A percentile compares a stretch with the other conserved stretches of the same genome.
Evolutionary conservation across 2,329 filamentous ascomycete genomes (phyloP).

Genomic region (Waltergamsia citrina): DNA sequence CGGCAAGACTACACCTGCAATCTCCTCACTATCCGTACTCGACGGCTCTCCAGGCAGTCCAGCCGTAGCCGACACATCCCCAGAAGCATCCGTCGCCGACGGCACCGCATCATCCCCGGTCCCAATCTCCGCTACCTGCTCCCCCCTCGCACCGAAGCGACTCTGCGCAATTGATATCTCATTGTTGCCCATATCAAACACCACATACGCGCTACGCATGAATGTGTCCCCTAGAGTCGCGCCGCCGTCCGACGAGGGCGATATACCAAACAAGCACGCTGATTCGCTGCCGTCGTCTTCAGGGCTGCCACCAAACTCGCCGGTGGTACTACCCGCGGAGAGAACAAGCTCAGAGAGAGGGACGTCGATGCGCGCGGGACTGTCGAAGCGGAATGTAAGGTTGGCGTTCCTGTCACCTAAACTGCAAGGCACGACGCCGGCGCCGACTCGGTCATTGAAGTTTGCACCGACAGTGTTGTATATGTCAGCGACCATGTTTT

Average conservation of each 20-base stretch:
- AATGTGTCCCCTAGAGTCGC: constrained; percentile 67
- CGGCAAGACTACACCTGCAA: constrained; percentile 1
- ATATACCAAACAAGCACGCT: constrained; percentile 60
- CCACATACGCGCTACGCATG: constrained; percentile 63
- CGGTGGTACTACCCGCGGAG: constrained; percentile 23
- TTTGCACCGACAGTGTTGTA: constrained; percentile 49
- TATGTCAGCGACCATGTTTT: constrained; percentile 41
- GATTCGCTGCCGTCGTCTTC: constrained; percentile 29
- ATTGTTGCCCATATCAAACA: constrained; percentile 65
- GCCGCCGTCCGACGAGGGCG: constrained; percentile 39
- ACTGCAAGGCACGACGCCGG: constrained; percentile 54
- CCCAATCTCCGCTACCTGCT: constrained; percentile 45
- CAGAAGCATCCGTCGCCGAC: constrained; percentile 38
- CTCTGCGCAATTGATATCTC: constrained; percentile 63
- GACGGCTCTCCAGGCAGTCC: constrained; percentile 17
- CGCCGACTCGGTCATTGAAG: constrained; percentile 41
- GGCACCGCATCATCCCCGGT: constrained; percentile 40
- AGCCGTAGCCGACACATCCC: constrained; percentile 38
- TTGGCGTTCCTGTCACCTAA: constrained; percentile 27
- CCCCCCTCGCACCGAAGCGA: constrained; percentile 41
- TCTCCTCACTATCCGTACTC: not conserved
- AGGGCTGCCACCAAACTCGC: too few species aligned
- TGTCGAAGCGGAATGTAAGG: constrained; percentile 44
- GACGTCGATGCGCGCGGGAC: constrained; percentile 40
- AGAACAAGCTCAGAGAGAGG: constrained; percentile 51